These are phyloP conservation scores for Coprinopsis cinerea DNA, from an alignment of 768 basidiomycete species.

Conservation along the genomic window DNA sequence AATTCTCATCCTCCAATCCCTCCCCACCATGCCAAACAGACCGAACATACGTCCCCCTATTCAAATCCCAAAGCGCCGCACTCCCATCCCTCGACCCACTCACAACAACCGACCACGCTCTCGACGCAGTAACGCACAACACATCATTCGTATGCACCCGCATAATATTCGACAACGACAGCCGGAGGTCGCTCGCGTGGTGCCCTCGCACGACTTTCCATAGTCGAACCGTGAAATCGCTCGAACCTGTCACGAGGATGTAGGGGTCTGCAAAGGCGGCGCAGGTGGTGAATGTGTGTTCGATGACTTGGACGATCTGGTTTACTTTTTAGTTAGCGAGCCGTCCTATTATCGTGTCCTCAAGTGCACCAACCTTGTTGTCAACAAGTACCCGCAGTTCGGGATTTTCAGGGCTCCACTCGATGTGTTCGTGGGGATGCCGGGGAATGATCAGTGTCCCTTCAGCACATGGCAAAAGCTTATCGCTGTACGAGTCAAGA, in stretches of 20 bases:
- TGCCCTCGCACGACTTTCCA: slow-evolving; percentile 58
- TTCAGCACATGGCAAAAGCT: slow-evolving; percentile 55
- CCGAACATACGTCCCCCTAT: slow-evolving; percentile 71
- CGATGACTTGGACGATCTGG: slow-evolving; percentile 71
- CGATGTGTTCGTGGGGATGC: slow-evolving; percentile 60
- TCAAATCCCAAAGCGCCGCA: slow-evolving; percentile 87
- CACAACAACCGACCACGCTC: slow-evolving; percentile 76
- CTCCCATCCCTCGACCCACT: slow-evolving; percentile 86
- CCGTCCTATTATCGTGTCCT: neutral
- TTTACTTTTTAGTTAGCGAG: neutral
- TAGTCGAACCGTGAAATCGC: slow-evolving; percentile 74
- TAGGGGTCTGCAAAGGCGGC: slow-evolving; percentile 72
- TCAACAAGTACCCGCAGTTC: slow-evolving; percentile 62
- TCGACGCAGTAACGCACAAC: slow-evolving; percentile 62
- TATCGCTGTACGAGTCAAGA: slow-evolving; percentile 53
- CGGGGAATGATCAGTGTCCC: slow-evolving; percentile 54
- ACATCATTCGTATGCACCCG: slow-evolving; percentile 72
- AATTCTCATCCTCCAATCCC: slow-evolving; percentile 19
- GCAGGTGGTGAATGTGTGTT: slow-evolving; percentile 65
- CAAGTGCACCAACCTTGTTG: slow-evolving; percentile 38
- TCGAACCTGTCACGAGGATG: slow-evolving; percentile 74
- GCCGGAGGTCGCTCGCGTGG: slow-evolving; percentile 16
- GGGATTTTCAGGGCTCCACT: slow-evolving; percentile 54
- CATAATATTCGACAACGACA: slow-evolving; percentile 64
- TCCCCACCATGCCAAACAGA: slow-evolving; percentile 65